Evolutionary conservation across 331 rosid species (phyloP), one percentile per base, ranked within the genome.

Genomic region (Rhamnella rubrinervis): DNA sequence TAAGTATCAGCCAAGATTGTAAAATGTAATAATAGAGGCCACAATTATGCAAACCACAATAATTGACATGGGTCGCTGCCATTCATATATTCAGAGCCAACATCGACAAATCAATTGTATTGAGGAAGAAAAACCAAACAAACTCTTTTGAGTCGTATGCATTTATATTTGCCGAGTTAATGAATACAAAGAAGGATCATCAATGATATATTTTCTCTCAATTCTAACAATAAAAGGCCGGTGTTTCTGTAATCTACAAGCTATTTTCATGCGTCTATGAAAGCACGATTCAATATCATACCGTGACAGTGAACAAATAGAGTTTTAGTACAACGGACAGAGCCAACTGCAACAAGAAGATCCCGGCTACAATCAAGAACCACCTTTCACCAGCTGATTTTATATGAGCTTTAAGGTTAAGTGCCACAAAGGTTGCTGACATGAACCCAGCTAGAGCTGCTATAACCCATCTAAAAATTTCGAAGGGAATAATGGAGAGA

Each of bases 341-440:
- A 72, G 82, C 98, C 75, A 91, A 75, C 86, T 93, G 98, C 95
- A 93, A 77, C 18, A 93, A 81, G 78, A 90, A 93, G 81, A 93
- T 93, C 70, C 85, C 87, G 9, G 91, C 97, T 55, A 93, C 98
- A 74, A 88, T 90, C 74, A 93, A 59, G 85, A 93, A 79, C 97
- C 97, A 93, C 76, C 95, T 84, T 80, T 85, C 96, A 51, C 98
- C 97, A 0, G 97, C 95, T 38, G 98, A 90, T 57, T 73, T 75
- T 19, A 93, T 93, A 77, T 93, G 98, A 41, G 97, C 96, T 53
- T 89, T 85, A 23, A 93, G 98, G 77, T 93, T 90, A 60, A 87
- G 85, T 59, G 97, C 98, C 71, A 93, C 84, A 82, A 93, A 93
- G 38, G 93, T 82, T 60, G 97, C 96, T 2, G 97, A 90, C 97